A percentile compares a stretch with the other conserved stretches of the same genome.
phyloP scores from a whole-genome alignment of 352 stramenopile genomes.

The Pythium aquatile region DNA sequence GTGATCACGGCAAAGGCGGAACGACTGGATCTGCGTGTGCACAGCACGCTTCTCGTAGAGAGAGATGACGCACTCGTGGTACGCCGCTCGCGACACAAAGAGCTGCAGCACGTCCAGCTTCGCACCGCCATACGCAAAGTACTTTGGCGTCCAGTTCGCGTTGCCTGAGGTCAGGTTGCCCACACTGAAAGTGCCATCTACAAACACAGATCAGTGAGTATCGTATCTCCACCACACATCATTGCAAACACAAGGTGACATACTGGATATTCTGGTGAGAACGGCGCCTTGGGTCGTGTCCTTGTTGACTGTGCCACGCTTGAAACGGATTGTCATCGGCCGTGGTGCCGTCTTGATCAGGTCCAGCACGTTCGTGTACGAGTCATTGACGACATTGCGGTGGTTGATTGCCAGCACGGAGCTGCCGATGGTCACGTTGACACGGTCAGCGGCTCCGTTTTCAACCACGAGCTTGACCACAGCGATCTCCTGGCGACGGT shows the following conservation, averaged over 20 bases:
- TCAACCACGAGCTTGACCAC: constrained; percentile 84
- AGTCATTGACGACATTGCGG: constrained; percentile 50
- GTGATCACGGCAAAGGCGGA: constrained; percentile 79
- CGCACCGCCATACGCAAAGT: constrained; percentile 78
- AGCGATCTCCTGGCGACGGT: constrained; percentile 57
- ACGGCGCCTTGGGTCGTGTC: constrained; percentile 68
- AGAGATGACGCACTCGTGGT: constrained; percentile 85
- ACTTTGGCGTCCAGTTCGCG: constrained; percentile 72
- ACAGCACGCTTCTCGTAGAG: constrained; percentile 82
- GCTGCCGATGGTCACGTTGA: constrained; percentile 63
- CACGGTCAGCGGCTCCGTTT: constrained; percentile 66
- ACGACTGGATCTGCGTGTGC: constrained; percentile 83
- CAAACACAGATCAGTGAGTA: constrained; percentile 17
- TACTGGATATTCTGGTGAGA: constrained; percentile 83
- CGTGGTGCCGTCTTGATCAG: constrained; percentile 77
- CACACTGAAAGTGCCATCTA: constrained; percentile 82
- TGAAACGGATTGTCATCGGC: constrained; percentile 72
- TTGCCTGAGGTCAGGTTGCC: constrained; percentile 79
- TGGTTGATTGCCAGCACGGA: constrained; percentile 75
- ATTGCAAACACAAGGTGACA: neutral
- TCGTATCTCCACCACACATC: too few relatives aligned
- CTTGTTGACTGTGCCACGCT: constrained; percentile 59
- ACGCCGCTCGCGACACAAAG: constrained; percentile 78
- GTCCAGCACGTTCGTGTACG: constrained; percentile 65
- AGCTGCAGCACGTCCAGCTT: constrained; percentile 85